Evolutionary conservation across 768 basidiomycete genomes (phyloP).

Genomic region (Suillus alpinus): DNA sequence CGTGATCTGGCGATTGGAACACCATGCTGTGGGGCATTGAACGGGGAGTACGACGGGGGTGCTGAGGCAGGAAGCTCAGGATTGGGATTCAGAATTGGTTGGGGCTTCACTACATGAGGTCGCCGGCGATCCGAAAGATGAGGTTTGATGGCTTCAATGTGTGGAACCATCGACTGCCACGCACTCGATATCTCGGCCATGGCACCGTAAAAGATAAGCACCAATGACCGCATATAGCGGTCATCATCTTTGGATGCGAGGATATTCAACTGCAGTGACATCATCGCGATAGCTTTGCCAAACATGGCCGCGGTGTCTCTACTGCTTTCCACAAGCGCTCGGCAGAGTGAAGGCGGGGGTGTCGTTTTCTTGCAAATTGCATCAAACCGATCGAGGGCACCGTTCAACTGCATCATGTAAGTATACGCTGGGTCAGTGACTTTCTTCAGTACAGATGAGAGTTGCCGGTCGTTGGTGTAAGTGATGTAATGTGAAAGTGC

Average conservation of each 20-base stretch:
- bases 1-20: conserved; percentile 30
- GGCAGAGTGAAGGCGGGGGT: conserved; percentile 72
- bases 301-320: conserved; percentile 82
- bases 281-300: conserved; percentile 81
- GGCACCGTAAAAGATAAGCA: conserved; percentile 86
- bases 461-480: conserved; percentile 78
- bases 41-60: conserved; percentile 24
- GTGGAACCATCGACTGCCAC: conserved; percentile 76
- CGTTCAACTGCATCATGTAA: conserved; percentile 82
- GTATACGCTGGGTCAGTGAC: conserved; percentile 82
- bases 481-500: conserved; percentile 84
- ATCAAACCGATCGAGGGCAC: conserved; percentile 90
- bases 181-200: conserved; percentile 83
- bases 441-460: conserved; percentile 76
- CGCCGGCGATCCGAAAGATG: conserved; percentile 49
- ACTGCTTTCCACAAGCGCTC: conserved; percentile 77
- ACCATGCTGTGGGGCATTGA: conserved; percentile 19
- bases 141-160: conserved; percentile 67
- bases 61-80: conserved; percentile 26
- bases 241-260: conserved; percentile 72
- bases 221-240: conserved; percentile 83
- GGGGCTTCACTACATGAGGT: conserved; percentile 29
- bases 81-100: conserved; percentile 24
- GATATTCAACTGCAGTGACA: conserved; percentile 79
- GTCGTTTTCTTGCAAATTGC: conserved; percentile 63